phyloP scores from a whole-genome alignment of 2,329 filamentous ascomycete genomes.

The Ascosphaera apis region DNA sequence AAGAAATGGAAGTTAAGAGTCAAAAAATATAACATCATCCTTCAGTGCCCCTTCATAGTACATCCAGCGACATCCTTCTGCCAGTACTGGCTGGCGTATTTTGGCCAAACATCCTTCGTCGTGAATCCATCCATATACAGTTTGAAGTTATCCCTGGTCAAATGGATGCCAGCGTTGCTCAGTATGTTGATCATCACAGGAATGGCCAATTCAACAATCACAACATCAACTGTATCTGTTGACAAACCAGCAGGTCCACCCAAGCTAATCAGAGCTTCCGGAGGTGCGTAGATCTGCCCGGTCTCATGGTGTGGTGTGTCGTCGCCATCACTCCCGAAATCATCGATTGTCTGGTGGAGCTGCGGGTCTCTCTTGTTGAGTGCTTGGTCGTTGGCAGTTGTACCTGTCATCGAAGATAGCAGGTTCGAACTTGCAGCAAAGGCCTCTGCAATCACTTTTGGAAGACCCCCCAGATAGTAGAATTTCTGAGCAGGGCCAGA shows the following conservation, averaged over 20 bases:
- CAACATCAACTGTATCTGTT: conserved; percentile 6
- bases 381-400: neutral
- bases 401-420: neutral
- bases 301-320: conserved; percentile 11
- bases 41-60: neutral
- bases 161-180: conserved; percentile 7
- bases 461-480: neutral
- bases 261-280: neutral
- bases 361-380: neutral
- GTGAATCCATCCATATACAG: conserved; percentile 12
- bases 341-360: conserved; percentile 9
- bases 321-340: conserved; percentile 14
- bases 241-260: neutral
- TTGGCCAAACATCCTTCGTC: conserved; percentile 12
- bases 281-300: neutral
- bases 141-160: conserved; percentile 9
- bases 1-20: no score
- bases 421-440: no score
- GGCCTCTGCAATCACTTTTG: neutral
- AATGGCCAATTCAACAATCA: conserved; percentile 7
- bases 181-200: conserved; percentile 9
- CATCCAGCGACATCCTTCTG: conserved; percentile 5
- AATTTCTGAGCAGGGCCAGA: conserved; percentile 1
- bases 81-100: conserved; percentile 12
- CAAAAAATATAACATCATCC: neutral